Evolutionary conservation across 2,329 filamentous ascomycete species (phyloP), one percentile per base, ranked within the genome.

Genomic region (Xylariaceae sp.): DNA sequence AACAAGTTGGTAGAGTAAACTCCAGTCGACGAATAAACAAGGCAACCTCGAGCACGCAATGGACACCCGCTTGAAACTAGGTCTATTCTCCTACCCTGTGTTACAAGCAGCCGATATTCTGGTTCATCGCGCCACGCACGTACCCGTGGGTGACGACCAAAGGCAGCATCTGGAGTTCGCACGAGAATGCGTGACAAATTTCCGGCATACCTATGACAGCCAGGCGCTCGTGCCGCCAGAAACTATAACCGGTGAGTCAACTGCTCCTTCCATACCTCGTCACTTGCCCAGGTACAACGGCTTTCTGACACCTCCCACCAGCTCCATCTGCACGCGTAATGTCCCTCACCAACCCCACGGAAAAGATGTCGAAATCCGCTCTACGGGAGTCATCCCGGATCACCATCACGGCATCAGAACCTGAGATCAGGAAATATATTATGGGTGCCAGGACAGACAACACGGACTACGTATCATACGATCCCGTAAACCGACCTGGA

Each of bases 121-220:
- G 36, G 81, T 97, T 7, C 92, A 97, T 67, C 77, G 86, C 83
- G 88, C 93, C 55, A 97, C 93, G 1, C 90, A 97, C 72, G 93
- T 99, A 19, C 94, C 94, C 11, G 93, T 99, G 2, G 94, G 94
- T n/a, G 89, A 95, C 60, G 94, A 99, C 69, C 94, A 99, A 71
- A 79, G 78, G 50, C 94, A 99, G 64, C 94, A 99, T 71, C 82
- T 99, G 18, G 94, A 99, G 68, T 96, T 97, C 67, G 85, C 92
- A 1, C 82, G 94, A 47, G 87, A 95, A 66, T 87, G 91, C 57
- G 94, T 88, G 9, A 87, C 83, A 54, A 89, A 88, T 66, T 97
- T 99, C 75, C 97, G 97, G 70, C 78, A 89, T 65, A 71, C 89
- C 61, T 82, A 82, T 2, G 64, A 73, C 1, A 69, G 82, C n/a